Base-by-base conservation (phyloP, 352 stramenopile species). In the Phytophthora colocasiae region DNA sequence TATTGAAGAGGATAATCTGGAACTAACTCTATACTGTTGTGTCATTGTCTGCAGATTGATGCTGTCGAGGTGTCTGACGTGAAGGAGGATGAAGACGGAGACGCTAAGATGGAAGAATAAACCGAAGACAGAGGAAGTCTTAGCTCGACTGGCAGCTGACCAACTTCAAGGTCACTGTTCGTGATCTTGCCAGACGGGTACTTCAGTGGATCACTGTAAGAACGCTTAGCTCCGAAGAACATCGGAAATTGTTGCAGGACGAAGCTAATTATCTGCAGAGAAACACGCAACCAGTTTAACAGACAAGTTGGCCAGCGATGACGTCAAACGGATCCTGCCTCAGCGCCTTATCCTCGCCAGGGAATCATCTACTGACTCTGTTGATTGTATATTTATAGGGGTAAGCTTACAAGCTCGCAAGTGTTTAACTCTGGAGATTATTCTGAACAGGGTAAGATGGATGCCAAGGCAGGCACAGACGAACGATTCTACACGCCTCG, bases 31-130 rank as follows among this genome's bases (percentile, higher is more conserved):
- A 34, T 8, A 36, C 31, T 36, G 40, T 63, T 3, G 38, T 51
- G 11, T 17, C 41, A 27, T 54, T 53, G 3, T 36, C 14, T 65
- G 9, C 54, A 95, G 87, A 94, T 96, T 78, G 88, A 96, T 60
- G 86, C 88, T 17, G 83, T 93, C 15, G 88, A 96, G 73, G 86
- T 96, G 45, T 84, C 88, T 34, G 88, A 93, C 69, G 80, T 88
- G 39, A 92, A 91, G 71, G 71, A 78, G 39, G 83, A 95, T 52
- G 87, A 93, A 46, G 80, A 93, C 41, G 82, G 81, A 15, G 87
- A 93, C 57, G 78, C 81, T 49, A 90, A 90, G 73, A 95, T 95
- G 86, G 84, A 85, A 54, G 84, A 93, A 79, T 91, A 93, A 81
- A 61, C 36, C 2, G 12, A 31, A 53, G 39, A 8, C 22, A 34